Evolutionary conservation across 371 early-diverging fungal species (phyloP), one percentile per base, ranked within the genome.

Genomic region (Mortierella sp.): DNA sequence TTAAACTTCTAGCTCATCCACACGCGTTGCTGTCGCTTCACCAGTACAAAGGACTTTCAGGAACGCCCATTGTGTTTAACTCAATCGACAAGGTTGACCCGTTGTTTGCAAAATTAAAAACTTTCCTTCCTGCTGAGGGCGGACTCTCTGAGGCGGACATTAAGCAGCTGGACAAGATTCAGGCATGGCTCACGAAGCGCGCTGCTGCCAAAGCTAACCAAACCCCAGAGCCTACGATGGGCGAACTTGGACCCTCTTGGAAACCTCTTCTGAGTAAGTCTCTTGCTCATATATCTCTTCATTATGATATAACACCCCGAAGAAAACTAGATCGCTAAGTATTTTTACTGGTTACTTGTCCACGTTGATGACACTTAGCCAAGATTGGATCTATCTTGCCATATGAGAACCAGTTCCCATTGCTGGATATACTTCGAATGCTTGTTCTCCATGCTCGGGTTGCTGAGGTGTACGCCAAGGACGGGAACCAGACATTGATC

Each of bases 361-460:
- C 75, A 5, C 16, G 75, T 54, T 70, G 26, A 34, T 44, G 5
- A 28, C 21, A 16, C 7, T 5, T 85, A 90, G 92, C 88, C 78
- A 52, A 75, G 14, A 73, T 91, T 16, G 54, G 86, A 38, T 76
- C 75, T 1, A 84, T 86, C 9, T 72, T 96, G 1, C 86, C 92
- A 0, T 76, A 79, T 13, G 90, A 92, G 16, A 89, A 93, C 55
- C 80, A 90, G 45, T 95, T 94, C 78, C 95, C 96, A 16, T 74
- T 93, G 13, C 76, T 95, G 38, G 96, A 96, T 78, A 89, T 96
- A 52, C 84, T 94, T 72, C 88, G 94, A 16, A 90, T 93, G 68
- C 73, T 96, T 9, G 77, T 95, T 4, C 70, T 92, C 6, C 82
- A 81, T 11, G 63, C 74, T 9, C 82, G 89, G 16, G 89, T 90